Evolutionary conservation across 371 early-diverging fungal species (phyloP).

Genomic region (Mortierella sp.): DNA sequence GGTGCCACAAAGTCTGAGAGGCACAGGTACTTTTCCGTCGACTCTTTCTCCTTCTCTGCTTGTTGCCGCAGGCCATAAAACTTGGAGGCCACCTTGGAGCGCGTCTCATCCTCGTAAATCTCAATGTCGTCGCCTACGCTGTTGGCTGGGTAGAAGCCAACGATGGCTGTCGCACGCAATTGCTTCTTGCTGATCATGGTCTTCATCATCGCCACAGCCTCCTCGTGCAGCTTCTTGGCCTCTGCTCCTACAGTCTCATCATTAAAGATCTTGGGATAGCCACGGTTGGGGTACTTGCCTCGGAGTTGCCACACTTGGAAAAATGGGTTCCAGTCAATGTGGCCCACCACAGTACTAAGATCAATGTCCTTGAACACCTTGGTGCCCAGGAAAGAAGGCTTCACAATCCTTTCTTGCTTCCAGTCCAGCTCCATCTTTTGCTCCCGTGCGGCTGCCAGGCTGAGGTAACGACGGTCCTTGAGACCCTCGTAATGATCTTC

Average conservation of each 20-base stretch:
- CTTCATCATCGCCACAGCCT: constrained; percentile 83
- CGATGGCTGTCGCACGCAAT: constrained; percentile 77
- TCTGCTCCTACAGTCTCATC: constrained; percentile 91
- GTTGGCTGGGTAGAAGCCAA: constrained; percentile 92
- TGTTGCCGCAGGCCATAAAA: constrained; percentile 86
- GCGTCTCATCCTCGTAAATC: constrained; percentile 76
- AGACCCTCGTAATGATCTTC: constrained; percentile 93
- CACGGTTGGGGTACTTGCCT: constrained; percentile 94
- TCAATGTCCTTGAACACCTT: constrained; percentile 81
- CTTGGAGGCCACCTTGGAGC: constrained; percentile 69
- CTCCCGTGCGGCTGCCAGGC: constrained; percentile 74
- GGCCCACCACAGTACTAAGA: constrained; percentile 72
- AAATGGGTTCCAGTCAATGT: constrained; percentile 97
- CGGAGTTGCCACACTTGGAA: constrained; percentile 96
- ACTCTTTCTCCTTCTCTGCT: constrained; percentile 75
- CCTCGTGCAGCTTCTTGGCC: constrained; percentile 89
- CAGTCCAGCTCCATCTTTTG: constrained; percentile 76
- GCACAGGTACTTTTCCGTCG: constrained; percentile 85
- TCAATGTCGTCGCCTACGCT: constrained; percentile 88
- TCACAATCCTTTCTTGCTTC: constrained; percentile 69
- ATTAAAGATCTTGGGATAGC: constrained; percentile 95
- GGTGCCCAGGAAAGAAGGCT: constrained; percentile 84
- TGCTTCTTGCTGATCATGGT: constrained; percentile 77
- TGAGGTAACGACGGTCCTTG: constrained; percentile 81
- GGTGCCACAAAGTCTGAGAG: constrained; percentile 93